Evolutionary conservation across 768 basidiomycete genomes (phyloP).

Genomic region (Mycena capillaripes): DNA sequence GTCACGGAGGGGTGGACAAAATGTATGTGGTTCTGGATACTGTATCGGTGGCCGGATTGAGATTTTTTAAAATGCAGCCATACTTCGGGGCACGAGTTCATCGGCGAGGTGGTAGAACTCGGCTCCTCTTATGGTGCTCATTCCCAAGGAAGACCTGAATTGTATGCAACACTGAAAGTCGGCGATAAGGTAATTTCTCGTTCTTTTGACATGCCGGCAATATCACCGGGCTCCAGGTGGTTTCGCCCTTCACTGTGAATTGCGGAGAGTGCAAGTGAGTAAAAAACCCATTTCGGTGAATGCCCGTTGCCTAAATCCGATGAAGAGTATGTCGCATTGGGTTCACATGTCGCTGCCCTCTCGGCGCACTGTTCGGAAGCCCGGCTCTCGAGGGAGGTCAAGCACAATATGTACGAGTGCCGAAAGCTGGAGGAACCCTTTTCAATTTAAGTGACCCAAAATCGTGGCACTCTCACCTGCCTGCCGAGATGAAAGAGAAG

Average conservation of each 20-base stretch:
- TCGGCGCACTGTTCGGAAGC: conserved; percentile 75
- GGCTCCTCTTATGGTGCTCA: conserved; percentile 68
- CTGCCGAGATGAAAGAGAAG: conserved; percentile 51
- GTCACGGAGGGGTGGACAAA: conserved; percentile 65
- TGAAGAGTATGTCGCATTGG: conserved; percentile 79
- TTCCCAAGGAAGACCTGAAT: conserved; percentile 64
- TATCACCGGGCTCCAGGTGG: conserved; percentile 54
- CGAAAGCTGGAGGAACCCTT: conserved; percentile 84
- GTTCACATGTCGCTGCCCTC: conserved; percentile 77
- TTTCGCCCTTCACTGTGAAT: conserved; percentile 85
- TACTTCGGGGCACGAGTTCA: conserved; percentile 83
- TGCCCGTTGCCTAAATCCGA: background rate
- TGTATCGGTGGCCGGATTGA: background rate
- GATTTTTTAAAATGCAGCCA: conserved; percentile 58
- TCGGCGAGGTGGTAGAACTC: conserved; percentile 78
- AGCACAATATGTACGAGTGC: conserved; percentile 84
- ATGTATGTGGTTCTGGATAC: conserved; percentile 55
- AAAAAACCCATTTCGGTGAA: background rate
- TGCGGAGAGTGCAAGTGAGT: conserved; percentile 90
- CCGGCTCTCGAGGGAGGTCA: conserved; percentile 79
- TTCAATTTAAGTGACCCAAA: conserved; percentile 70
- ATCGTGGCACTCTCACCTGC: conserved; percentile 58
- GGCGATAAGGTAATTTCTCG: conserved; percentile 65
- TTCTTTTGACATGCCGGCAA: background rate
- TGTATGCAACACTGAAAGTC: conserved; percentile 75